Conservation (phyloP, 164 flowering plant species). For the Chimonanthus salicifolius region DNA sequence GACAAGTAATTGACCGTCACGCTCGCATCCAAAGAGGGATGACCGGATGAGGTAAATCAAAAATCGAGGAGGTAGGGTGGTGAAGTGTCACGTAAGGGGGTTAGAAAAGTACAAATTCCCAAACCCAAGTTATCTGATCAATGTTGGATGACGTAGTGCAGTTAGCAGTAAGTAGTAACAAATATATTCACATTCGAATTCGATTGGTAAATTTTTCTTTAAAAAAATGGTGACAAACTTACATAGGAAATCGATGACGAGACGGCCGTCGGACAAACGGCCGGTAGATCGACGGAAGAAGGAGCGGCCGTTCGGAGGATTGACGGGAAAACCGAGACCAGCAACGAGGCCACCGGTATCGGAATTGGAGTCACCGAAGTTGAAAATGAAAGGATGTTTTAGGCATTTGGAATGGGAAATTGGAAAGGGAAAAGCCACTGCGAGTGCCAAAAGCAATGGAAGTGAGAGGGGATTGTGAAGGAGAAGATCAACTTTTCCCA, state of each 20-base stretch:
- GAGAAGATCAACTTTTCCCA: neutral
- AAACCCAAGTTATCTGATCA: neutral
- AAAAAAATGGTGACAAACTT: slow-evolving; percentile 4
- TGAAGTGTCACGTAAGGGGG: neutral
- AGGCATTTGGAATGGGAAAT: slow-evolving; percentile 5
- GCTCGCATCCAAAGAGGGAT: too few relatives aligned
- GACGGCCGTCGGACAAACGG: slow-evolving; percentile 39
- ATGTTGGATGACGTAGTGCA: neutral
- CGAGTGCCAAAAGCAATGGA: neutral
- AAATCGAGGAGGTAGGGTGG: neutral
- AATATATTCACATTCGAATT: neutral
- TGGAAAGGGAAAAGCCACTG: slow-evolving; percentile 1
- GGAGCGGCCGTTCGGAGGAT: slow-evolving; percentile 31
- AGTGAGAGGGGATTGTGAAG: neutral
- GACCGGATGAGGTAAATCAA: too few relatives aligned
- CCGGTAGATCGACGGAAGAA: slow-evolving; percentile 37
- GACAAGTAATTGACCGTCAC: too few relatives aligned
- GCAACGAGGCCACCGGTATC: slow-evolving; percentile 43
- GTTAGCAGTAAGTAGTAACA: neutral
- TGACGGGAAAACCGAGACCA: slow-evolving; percentile 27
- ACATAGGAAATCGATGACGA: slow-evolving; percentile 33
- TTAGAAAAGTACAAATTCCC: neutral
- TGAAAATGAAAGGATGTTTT: slow-evolving; percentile 26
- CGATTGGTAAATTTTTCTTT: neutral
- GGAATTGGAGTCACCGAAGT: slow-evolving; percentile 48